Base-by-base conservation (phyloP, 1,284 basidiomycete species). In the Apiotrichum sp. region DNA sequence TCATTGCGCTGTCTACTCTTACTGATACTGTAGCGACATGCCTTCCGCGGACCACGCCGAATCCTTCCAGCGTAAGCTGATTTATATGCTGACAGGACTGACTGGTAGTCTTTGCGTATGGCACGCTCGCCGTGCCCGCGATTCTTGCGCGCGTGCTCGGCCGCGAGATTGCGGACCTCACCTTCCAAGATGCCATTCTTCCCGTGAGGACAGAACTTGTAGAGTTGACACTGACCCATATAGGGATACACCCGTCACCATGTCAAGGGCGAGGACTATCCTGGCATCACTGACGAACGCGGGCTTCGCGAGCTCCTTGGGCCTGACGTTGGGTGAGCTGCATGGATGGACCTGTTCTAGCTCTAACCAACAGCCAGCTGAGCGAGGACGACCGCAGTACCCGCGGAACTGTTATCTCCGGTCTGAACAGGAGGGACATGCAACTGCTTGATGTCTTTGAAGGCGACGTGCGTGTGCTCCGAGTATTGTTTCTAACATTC, bases 221-320 rank as follows among this genome's bases (percentile, higher is more conserved):
- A 77, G 79, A 22, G 11, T 14, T n/a, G 46, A 62, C 44, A 50
- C 60, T 55, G 13, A 42, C n/a, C 73, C 87, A 29, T 22, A 13
- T 55, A 89, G 85, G 83, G 86, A 43, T 83, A 87, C 74, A 90
- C 88, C 4, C 79, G 91, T 2, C 88, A 92, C 71, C 82, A 84
- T 70, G 79, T 86, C 61, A 79, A 74, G 47, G 65, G 59, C 3
- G 71, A 73, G 55, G 88, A 92, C 70, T 95, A 93, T 67, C 92
- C 92, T 0, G 90, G 83, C 0, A 79, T 91, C 14, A 69, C 89
- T 11, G 81, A 60, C 34, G 35, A 42, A 8, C 50, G 64, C 9
- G 47, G 62, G 4, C 58, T 63, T 2, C 40, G 41, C 4, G 45
- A 55, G 31, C 47, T 68, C 6, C 7, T 72, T n/a, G 54, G 47